A percentile compares a stretch with the other conserved stretches of the same genome.
phyloP scores from a whole-genome alignment of 176 grass and related monocot species.

The Rhynchospora breviuscula region DNA sequence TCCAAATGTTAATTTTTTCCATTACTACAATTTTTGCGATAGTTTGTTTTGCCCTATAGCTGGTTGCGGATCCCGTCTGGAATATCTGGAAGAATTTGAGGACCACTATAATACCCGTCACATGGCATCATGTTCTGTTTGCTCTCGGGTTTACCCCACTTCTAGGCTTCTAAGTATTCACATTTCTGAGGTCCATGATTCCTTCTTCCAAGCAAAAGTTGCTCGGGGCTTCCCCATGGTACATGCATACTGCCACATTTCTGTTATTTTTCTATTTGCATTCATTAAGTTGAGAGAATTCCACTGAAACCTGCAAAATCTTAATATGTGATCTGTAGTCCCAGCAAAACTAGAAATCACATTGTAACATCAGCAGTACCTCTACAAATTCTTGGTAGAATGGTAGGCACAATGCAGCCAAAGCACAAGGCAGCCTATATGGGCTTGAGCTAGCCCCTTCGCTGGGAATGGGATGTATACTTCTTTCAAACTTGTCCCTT shows the following conservation, averaged over 20 bases:
- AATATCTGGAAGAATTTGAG: constrained; percentile 84
- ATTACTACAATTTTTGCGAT: constrained; percentile 33
- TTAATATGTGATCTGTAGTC: background rate
- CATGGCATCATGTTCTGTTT: constrained; percentile 81
- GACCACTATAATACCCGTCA: constrained; percentile 75
- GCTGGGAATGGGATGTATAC: too few relatives aligned
- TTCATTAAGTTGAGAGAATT: background rate
- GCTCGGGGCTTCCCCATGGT: constrained; percentile 88
- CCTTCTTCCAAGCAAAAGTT: constrained; percentile 92
- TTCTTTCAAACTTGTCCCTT: too few relatives aligned
- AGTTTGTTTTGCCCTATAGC: constrained; percentile 76
- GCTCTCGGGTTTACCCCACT: constrained; percentile 85
- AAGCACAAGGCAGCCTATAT: too few relatives aligned
- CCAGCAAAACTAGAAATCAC: background rate
- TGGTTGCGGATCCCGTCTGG: constrained; percentile 59
- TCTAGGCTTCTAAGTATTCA: constrained; percentile 72
- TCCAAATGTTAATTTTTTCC: background rate
- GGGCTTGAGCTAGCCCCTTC: too few relatives aligned
- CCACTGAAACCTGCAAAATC: background rate
- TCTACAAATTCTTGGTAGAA: background rate
- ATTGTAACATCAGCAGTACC: background rate
- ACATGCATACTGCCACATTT: constrained; percentile 12
- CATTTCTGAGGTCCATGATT: constrained; percentile 92
- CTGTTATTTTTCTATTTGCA: background rate
- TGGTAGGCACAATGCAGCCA: too few relatives aligned